Evolutionary conservation across 2,329 filamentous ascomycete species (phyloP).

Genomic region (Cryphonectria japonica): DNA sequence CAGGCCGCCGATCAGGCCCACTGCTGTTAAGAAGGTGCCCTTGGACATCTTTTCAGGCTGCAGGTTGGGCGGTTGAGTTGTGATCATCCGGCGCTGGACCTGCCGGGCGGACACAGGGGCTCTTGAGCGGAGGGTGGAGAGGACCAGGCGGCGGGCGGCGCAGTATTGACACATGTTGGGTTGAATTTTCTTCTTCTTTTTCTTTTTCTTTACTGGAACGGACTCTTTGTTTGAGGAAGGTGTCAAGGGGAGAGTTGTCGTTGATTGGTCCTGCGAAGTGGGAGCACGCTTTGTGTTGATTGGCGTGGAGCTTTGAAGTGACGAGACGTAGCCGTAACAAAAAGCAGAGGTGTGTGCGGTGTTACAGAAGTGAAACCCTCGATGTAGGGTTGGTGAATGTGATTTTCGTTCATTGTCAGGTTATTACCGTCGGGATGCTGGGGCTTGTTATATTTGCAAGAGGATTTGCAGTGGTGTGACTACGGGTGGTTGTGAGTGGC

Average conservation of each 20-base stretch:
- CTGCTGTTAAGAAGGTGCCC: constrained; percentile 1
- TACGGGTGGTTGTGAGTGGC: constrained; percentile 1
- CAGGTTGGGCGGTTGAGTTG: constrained; percentile 4
- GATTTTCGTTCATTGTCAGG: background rate
- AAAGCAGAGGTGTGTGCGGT: background rate
- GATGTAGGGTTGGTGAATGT: background rate
- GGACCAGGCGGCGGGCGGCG: constrained; percentile 3
- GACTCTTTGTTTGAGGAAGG: background rate
- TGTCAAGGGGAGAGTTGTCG: background rate
- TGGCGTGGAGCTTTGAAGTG: background rate
- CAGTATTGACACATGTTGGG: constrained; percentile 15
- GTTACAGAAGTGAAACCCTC: background rate
- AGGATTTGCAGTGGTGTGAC: constrained; percentile 17
- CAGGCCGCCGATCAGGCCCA: constrained; percentile 5
- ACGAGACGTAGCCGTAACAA: background rate
- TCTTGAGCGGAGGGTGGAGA: constrained; percentile 18
- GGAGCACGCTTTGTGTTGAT: background rate
- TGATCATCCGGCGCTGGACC: constrained; percentile 7
- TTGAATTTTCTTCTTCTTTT: background rate
- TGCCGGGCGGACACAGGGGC: background rate
- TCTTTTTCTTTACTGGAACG: background rate
- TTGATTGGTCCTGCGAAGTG: background rate
- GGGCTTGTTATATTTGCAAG: background rate
- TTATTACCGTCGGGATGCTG: background rate
- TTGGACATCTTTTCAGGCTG: constrained; percentile 12